phyloP scores from a whole-genome alignment of 75 land plant species.

The Chamaecyparis obtusa region DNA sequence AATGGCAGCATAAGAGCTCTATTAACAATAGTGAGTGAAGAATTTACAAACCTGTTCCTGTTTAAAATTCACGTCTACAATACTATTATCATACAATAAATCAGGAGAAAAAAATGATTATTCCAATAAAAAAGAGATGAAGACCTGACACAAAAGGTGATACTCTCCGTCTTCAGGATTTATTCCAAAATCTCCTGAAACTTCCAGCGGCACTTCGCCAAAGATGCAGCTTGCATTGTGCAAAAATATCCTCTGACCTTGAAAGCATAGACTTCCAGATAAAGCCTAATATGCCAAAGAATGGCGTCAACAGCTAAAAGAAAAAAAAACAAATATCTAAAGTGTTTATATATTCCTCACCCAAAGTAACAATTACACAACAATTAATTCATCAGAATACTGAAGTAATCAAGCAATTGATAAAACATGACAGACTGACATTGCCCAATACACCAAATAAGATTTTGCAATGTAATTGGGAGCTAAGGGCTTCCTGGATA shows the following conservation, averaged over 20 bases:
- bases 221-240: conserved; percentile 84
- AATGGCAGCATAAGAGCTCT: neutral
- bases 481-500: neutral
- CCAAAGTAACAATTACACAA: neutral
- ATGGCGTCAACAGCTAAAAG: conserved; percentile 3
- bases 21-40: neutral
- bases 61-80: neutral
- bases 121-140: neutral
- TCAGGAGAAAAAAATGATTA: neutral
- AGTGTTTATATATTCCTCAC: neutral
- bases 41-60: neutral
- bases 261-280: conserved; percentile 70
- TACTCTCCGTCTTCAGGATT: conserved; percentile 96
- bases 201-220: conserved; percentile 88
- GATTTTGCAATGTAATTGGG: neutral
- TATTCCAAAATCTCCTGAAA: conserved; percentile 95
- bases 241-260: conserved; percentile 82
- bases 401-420: neutral
- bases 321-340: neutral
- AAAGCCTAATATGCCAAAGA: conserved; percentile 27
- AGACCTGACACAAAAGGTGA: conserved; percentile 94
- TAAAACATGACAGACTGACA: neutral
- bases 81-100: neutral
- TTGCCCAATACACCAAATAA: neutral
- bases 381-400: neutral